Conservation (phyloP, 371 early-diverging fungal genomes). For the Mucor racemosus region DNA sequence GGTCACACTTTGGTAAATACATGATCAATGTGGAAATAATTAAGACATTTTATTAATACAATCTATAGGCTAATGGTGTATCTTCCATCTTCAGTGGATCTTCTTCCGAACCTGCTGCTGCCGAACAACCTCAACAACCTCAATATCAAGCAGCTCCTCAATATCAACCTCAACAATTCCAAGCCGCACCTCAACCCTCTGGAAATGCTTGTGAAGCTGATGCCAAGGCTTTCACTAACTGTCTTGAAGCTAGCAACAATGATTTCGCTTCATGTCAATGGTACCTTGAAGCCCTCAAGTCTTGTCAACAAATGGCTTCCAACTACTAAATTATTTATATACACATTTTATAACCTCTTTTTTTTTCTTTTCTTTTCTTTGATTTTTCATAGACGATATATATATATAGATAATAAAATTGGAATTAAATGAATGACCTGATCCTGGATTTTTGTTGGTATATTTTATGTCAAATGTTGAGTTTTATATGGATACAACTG, state of each 20-base stretch:
- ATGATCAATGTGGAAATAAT: not conserved
- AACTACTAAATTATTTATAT: slow-evolving; percentile 37
- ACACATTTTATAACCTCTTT: not conserved
- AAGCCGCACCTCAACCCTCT: slow-evolving; percentile 36
- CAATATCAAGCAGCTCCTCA: slow-evolving; percentile 43
- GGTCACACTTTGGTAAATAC: slow-evolving; percentile 75
- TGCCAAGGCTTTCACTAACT: slow-evolving; percentile 84
- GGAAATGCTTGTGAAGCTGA: slow-evolving; percentile 76
- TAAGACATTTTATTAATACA: not conserved
- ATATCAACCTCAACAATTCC: slow-evolving; percentile 42
- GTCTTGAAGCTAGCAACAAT: slow-evolving; percentile 81
- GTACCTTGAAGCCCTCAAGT: slow-evolving; percentile 87
- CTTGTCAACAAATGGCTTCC: slow-evolving; percentile 76
- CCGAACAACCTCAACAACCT: slow-evolving; percentile 42
- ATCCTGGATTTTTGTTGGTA: not conserved
- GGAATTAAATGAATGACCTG: not conserved
- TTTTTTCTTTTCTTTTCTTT: not conserved
- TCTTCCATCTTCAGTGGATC: slow-evolving; percentile 70
- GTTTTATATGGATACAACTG: not conserved
- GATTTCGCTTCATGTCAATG: slow-evolving; percentile 83
- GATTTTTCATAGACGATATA: not conserved
- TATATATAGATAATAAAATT: too few species aligned
- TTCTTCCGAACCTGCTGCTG: slow-evolving; percentile 36
- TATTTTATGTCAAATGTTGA: not conserved
- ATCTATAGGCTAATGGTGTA: slow-evolving; percentile 70